These are phyloP conservation scores for Huntiella moniliformis DNA, from an alignment of 2,329 filamentous ascomycete species.

Conservation along the genomic window DNA sequence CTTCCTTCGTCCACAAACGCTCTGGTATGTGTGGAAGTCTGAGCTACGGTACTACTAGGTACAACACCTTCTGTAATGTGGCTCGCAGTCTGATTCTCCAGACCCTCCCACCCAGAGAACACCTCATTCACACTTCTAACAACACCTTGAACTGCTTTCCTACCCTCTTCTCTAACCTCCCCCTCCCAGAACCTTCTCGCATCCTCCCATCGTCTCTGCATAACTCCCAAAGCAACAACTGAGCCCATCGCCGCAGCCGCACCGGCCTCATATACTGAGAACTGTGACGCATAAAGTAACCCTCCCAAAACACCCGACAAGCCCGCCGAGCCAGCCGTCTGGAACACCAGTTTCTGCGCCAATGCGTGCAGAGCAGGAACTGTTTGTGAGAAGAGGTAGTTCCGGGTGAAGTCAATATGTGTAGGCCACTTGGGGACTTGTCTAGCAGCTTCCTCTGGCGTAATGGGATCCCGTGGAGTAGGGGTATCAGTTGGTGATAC, in stretches of 20 bases:
- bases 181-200: slow-evolving; percentile 44
- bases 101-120: slow-evolving; percentile 20
- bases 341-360: slow-evolving; percentile 55
- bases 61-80: slow-evolving; percentile 20
- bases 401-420: slow-evolving; percentile 54
- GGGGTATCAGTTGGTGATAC: not conserved
- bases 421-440: slow-evolving; percentile 42
- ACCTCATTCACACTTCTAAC: slow-evolving; percentile 33
- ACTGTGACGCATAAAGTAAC: slow-evolving; percentile 36
- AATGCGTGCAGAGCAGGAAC: slow-evolving; percentile 54
- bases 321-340: slow-evolving; percentile 55
- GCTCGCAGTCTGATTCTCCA: slow-evolving; percentile 13
- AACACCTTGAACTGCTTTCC: slow-evolving; percentile 39
- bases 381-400: slow-evolving; percentile 44
- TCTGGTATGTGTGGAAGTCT: slow-evolving; percentile 11
- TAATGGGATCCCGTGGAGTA: not conserved
- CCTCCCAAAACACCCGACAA: slow-evolving; percentile 35
- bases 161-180: slow-evolving; percentile 47
- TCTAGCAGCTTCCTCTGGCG: slow-evolving; percentile 14
- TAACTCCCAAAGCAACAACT: slow-evolving; percentile 36
- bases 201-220: slow-evolving; percentile 45
- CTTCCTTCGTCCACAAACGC: slow-evolving; percentile 10
- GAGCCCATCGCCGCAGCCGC: slow-evolving; percentile 42
- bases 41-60: slow-evolving; percentile 15
- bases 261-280: slow-evolving; percentile 42